Base-by-base conservation (phyloP, 2,329 filamentous ascomycete species). In the Diaporthe citrichinensis region DNA sequence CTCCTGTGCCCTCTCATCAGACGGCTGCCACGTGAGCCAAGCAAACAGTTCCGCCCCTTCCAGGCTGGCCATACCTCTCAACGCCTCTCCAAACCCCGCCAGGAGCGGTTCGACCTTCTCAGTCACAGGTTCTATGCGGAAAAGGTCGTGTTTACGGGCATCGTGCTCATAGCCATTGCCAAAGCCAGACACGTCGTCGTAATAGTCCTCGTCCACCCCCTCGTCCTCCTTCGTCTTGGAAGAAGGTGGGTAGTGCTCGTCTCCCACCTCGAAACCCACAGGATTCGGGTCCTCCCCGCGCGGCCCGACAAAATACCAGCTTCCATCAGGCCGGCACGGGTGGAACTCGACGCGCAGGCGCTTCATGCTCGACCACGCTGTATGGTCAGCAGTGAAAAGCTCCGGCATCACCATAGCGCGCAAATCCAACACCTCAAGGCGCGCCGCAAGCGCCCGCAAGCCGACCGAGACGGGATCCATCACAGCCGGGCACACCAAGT, bases 221-320 rank as follows among this genome's bases (percentile, higher is more conserved):
- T 79, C 12, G 15, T 80, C 79, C 75, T 79, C 75, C 10, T 76
- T 71, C 23, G 71, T 78, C 67, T 74, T 61, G 23, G n/a, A 51
- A 39, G 72, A 68, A 46, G 62, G 78, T n/a, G 79, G 78, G 51
- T 80, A 79, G 67, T 80, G 78, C 46, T 79, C 73, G n/a, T 77
- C 76, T 15, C 76, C 76, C 49, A 80, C 78, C 57, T 59, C 62
- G 59, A 74, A 80, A 49, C 78, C 79, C 36, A 69, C 71, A 59
- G 69, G 71, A 6, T 62, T 0, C 20, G 77, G 78, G 59, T 79
- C 76, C 75, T 80, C 79, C 57, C 78, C 77, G 41, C 76, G 68
- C 14, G 79, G 79, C 46, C 79, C 79, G 74, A 78, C 77, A 74
- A 79, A 80, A 72, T 80, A 80, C 79, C 78, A 79, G 58, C 68